phyloP scores from a whole-genome alignment of 139 green algal genomes.

The Volvox africanus region DNA sequence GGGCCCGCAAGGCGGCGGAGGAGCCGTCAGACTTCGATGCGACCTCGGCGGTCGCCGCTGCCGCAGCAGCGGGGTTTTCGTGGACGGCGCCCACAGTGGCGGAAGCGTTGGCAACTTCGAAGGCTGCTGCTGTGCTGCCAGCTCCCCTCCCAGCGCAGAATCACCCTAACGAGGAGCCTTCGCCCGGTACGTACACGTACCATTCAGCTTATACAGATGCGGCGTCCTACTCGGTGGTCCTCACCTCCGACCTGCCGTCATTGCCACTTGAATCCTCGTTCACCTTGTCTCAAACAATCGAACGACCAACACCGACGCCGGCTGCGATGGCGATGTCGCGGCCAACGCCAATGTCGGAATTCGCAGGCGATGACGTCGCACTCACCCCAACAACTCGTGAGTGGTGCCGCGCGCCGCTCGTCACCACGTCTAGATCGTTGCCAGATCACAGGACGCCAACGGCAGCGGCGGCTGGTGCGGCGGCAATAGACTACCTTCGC shows the following conservation, averaged over 20 bases:
- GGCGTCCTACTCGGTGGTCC: background rate
- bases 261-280: background rate
- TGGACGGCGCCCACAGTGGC: conserved; percentile 4
- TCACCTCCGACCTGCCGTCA: conserved; percentile 1
- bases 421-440: background rate
- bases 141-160: background rate
- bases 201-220: background rate
- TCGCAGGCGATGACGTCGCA: background rate
- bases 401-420: background rate
- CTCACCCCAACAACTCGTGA: background rate
- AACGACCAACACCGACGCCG: background rate
- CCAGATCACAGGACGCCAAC: background rate
- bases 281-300: too few relatives aligned
- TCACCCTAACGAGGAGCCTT: too few relatives aligned
- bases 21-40: background rate
- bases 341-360: background rate
- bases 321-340: background rate
- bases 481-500: background rate
- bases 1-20: background rate
- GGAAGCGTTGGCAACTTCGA: background rate
- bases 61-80: conserved; percentile 16
- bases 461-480: background rate
- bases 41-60: background rate
- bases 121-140: too few relatives aligned
- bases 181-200: background rate